A percentile compares a stretch with the other conserved stretches of the same genome.
Evolutionary conservation across 140 eudicot species (phyloP).

Genomic region (Flaveria floridana): DNA sequence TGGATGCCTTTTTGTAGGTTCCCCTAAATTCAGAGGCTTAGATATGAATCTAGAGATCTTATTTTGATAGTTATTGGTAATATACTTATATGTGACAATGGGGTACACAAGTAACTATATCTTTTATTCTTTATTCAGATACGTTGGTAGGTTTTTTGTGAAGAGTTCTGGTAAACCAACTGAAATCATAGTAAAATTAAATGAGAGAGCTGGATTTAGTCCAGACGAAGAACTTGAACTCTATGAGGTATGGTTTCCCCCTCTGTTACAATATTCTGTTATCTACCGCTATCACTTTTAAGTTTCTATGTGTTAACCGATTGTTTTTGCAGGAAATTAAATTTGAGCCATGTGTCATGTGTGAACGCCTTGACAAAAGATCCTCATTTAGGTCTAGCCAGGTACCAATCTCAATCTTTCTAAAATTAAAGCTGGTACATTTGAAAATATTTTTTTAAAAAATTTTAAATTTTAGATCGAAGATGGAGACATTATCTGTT

Average conservation of each 20-base stretch:
- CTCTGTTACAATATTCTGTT: background rate
- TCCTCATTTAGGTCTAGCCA: constrained; percentile 58
- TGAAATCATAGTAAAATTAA: constrained; percentile 37
- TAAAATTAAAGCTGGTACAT: background rate
- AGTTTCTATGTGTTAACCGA: constrained; percentile 4
- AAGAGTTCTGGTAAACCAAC: constrained; percentile 41
- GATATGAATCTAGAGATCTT: constrained; percentile 9
- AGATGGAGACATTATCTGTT: constrained; percentile 89
- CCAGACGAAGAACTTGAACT: constrained; percentile 71
- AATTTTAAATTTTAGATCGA: constrained; percentile 48
- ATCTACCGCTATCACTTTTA: background rate
- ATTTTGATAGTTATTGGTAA: constrained; percentile 15
- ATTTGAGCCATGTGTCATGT: constrained; percentile 68
- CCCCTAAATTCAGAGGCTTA: constrained; percentile 13
- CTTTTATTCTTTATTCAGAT: constrained; percentile 28
- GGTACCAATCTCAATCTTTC: constrained; percentile 38
- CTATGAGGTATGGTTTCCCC: constrained; percentile 49
- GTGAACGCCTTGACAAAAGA: constrained; percentile 64
- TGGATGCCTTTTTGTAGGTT: constrained; percentile 11
- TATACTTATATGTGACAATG: constrained; percentile 5
- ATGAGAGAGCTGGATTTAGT: constrained; percentile 51
- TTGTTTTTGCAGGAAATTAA: constrained; percentile 56
- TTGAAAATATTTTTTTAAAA: background rate
- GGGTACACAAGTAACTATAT: constrained; percentile 2
- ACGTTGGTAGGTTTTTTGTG: constrained; percentile 43